Base-by-base conservation (phyloP, 306 rosid genomes). In the Dryas drummondii region DNA sequence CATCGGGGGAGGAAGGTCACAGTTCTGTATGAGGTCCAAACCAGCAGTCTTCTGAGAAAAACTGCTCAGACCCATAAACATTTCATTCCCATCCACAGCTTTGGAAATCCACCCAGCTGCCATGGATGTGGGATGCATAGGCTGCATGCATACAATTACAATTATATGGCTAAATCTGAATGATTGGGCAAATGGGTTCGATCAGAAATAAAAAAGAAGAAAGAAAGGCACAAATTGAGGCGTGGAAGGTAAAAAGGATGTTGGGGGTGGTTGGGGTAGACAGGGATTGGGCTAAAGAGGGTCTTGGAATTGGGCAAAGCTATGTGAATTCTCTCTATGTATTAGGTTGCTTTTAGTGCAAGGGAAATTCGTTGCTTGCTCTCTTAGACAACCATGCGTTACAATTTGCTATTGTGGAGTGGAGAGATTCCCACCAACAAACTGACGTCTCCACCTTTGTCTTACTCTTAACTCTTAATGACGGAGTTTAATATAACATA, bases 1-100 rank as follows among this genome's bases (percentile, higher is more conserved):
- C 69, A 85, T 75, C 14, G 99, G 99, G 19, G 97, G 97, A 40
- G 99, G 99, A 71, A 92, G 97, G 84, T 94, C 99, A 59, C 99
- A 90, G 73, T 94, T 92, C 87, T 82, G 96, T 84, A 92, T 84
- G 26, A 90, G 97, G 71, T 90, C 89, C 44, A 84, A 41, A 68
- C 91, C 82, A 32, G 62, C 47, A 22, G 78, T 74, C 72, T 79
- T 82, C 46, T 80, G 89, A 66, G 88, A 86, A 81, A 64, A 49
- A 15, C 26, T 14, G 53, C 77, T 63, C 68, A 85, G 42, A 74
- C 86, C 90, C 91, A 79, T 74, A 53, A 85, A 11, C 73, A 78
- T 65, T 45, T 80, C 85, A 13, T 72, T 80, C 53, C 70, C 82
- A 62, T 78, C 85, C 8, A 55, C 48, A 14, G 75, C 50, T 48